Base-by-base conservation (phyloP, 2,329 filamentous ascomycete genomes). In the Aspergillus brunneoviolaceus region DNA sequence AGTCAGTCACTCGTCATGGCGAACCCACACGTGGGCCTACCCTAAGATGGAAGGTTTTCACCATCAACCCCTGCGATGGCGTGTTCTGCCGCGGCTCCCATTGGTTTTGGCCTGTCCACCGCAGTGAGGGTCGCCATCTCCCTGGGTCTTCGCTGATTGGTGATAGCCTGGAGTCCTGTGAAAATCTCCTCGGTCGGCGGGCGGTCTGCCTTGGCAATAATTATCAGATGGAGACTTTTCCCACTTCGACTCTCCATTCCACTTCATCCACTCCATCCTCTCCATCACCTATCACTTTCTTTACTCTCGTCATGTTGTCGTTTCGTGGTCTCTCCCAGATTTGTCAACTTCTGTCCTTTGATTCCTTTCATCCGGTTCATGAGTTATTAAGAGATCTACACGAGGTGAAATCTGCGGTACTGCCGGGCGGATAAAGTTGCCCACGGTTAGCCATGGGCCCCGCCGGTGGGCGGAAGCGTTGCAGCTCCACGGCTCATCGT, bases 11-110 rank as follows among this genome's bases (percentile, higher is more conserved):
- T 45, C 39, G 39, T 19, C 39, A 45, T 45, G 39, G 39, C 39
- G 39, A 45, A 47, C 53, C 61, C 63, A 65, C 63, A 63, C 58
- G 62, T 66, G 60, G 63, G 63, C 56, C 39, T 23, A 14, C 11
- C 50, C 54, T 49, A 4, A 35, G 14, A 12, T 35, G 14, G 14
- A 35, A 35, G 33, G 33, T 61, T 72, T 69, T 69, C 72, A 73
- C 67, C 72, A 74, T 74, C 71, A 56, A 55, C 51, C 60, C 56
- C 49, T 55, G 51, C 60, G 69, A 74, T 74, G 72, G 72, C 72
- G 72, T 71, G 71, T 74, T 71, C 69, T 61, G 33, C 21, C 48
- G 39, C 2, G 0, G 0, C 29, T 39, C 42, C 68, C 57, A 74
- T 74, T 74, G 72, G 72, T 4, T 19, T 21, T 10, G 23, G 56